Evolutionary conservation across 2,329 filamentous ascomycete genomes (phyloP), one percentile per base, ranked within the genome.

Genomic region (Aspergillus viridinutans): DNA sequence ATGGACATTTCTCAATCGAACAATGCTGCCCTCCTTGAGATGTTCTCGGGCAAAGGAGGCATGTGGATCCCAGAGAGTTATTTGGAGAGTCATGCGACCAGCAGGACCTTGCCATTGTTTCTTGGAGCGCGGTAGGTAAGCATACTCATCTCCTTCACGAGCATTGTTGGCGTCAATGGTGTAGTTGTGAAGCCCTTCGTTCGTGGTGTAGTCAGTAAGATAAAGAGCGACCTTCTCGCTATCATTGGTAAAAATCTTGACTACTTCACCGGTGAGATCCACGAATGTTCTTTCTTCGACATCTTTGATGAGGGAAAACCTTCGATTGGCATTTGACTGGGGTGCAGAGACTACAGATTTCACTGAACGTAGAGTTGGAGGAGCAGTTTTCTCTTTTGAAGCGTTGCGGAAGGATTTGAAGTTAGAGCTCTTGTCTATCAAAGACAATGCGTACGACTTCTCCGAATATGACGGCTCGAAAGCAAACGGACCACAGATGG

Each of bases 121-220:
- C 26, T 69, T 64, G 25, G 66, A 71, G 52, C 58, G 74, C 17
- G 64, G 57, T 14, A 71, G 74, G 65, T 90, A 88, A n/a, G 79
- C 81, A 58, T 76, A 83, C 0, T 76, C 71, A 62, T 88, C 84
- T 3, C 82, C 82, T 49, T 84, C 80, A 43, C 72, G 74, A 4
- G 70, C 70, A 6, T 70, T 69, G 1, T 70, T 62, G 17, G 64
- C 66, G 9, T 76, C 71, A 35, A 76, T 68, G 14, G 67, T 65
- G 57, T 84, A 85, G 38, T 85, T 73, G 61, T 81, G 87, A 57
- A 97, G 85, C 1, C 67, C 58, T 0, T 78, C 67, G 66, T 97
- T 90, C 52, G 83, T 76, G 0, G 91, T 95, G 71, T 92, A 96
- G 72, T 97, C 92, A 0, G 90, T 89, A 20, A 96, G 76, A 78